Conservation (phyloP, 805 yeast genomes). For the Cyberlindnera lachancei region DNA sequence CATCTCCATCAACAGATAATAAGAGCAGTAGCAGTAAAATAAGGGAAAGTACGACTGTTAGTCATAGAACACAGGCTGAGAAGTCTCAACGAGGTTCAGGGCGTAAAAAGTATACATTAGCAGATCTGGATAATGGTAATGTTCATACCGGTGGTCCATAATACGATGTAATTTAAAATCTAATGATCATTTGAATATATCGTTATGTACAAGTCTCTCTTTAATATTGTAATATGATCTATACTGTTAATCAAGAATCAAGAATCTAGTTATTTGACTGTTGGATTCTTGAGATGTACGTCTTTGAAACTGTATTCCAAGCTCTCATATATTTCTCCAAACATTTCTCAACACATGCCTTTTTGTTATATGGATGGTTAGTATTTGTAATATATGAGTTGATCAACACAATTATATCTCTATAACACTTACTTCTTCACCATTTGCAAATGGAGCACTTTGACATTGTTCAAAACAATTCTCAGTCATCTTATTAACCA, state of each 20-base stretch:
- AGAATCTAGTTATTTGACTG: constrained; percentile 24
- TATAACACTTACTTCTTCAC: constrained; percentile 40
- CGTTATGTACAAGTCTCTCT: constrained; percentile 4
- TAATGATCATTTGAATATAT: neutral
- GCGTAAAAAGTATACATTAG: constrained; percentile 12
- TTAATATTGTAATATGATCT: too few species aligned
- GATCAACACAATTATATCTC: too few species aligned
- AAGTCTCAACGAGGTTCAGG: too few species aligned
- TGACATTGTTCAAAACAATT: constrained; percentile 83
- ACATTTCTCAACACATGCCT: constrained; percentile 66
- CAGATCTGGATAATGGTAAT: constrained; percentile 14
- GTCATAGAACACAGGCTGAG: too few species aligned
- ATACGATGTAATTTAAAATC: too few species aligned
- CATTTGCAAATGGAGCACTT: constrained; percentile 46
- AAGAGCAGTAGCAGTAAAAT: too few species aligned
- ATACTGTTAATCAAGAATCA: too few species aligned
- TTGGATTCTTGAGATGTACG: constrained; percentile 72
- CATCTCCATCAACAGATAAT: too few species aligned
- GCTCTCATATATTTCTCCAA: constrained; percentile 83
- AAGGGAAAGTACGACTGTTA: too few species aligned
- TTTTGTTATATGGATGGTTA: neutral
- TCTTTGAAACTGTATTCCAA: constrained; percentile 78
- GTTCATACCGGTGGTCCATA: too few species aligned
- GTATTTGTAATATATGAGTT: constrained; percentile 2
- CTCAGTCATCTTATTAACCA: constrained; percentile 77